Base-by-base conservation (phyloP, 2,329 filamentous ascomycete species). In the Xylariomycetidae sp. region DNA sequence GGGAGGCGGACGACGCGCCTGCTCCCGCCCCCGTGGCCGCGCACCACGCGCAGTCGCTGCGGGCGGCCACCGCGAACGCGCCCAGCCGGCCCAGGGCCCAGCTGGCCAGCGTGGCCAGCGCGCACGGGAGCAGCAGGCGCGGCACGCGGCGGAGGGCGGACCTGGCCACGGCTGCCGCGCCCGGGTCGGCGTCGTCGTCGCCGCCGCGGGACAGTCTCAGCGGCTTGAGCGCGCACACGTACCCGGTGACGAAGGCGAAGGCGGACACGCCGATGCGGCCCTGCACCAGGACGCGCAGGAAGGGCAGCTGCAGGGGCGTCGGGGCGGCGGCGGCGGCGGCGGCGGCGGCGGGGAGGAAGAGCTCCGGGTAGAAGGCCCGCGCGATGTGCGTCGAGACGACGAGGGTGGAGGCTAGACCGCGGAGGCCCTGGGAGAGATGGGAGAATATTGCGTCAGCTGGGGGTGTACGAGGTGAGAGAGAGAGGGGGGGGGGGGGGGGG, bases 251-350 rank as follows among this genome's bases (percentile, higher is more conserved):
- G 29, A 82, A 65, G 48, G 79, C 71, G 56, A 82, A 82, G 42
- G 82, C 75, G 10, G 76, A 71, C 3, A 82, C 79, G 54, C 78
- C 79, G 28, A 76, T 73, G 12, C 79, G 69, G 15, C 79, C 76
- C 48, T 77, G 74, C 31, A 71, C 63, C 24, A 73, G 60, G 29
- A 81, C 67, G 35, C 76, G 72, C 37, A 80, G 58, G 46, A 74
- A 72, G 10, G 76, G 76, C 25, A 67, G 62, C 53, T 81, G 76
- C 39, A 78, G 64, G 19, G 76, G 43, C 30, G 65, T 62, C 5
- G 72, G 67, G 2, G 60, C 48, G 3, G 58, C 57, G 18, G 63
- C 63, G 3, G 58, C 57, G 18, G 63, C 63, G 29, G 68, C 59
- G n/a, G 54, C 54, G 20, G 59, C 58, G 34, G 63, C 59, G 5